A percentile compares a stretch with the other conserved stretches of the same genome.
phyloP scores from a whole-genome alignment of 768 basidiomycete species.

The Udeniomyces megalosporus region DNA sequence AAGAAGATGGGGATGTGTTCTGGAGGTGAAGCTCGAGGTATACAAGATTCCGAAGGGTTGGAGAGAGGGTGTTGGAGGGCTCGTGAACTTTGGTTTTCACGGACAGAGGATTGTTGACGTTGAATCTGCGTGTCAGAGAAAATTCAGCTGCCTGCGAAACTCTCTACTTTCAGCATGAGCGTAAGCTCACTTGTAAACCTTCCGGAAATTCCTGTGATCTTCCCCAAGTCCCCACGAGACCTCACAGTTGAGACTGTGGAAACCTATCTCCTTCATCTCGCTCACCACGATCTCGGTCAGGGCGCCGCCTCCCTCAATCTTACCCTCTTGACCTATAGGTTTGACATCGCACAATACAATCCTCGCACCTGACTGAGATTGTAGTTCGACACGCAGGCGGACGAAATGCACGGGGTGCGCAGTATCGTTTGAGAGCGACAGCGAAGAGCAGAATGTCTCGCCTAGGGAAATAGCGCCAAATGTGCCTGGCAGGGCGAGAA shows the following conservation, averaged over 20 bases:
- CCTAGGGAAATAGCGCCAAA: conserved; percentile 80
- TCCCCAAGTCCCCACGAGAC: conserved; percentile 49
- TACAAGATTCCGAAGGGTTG: conserved; percentile 55
- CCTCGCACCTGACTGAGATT: conserved; percentile 47
- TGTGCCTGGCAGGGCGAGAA: conserved; percentile 62
- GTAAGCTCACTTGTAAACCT: conserved; percentile 70
- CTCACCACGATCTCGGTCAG: conserved; percentile 56
- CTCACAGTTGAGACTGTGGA: conserved; percentile 73
- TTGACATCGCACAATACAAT: conserved; percentile 40
- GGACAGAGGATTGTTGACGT: conserved; percentile 88
- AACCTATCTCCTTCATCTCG: conserved; percentile 86
- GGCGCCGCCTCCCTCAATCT: conserved; percentile 39
- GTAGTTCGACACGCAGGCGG: conserved; percentile 63
- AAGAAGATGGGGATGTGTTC: conserved; percentile 58
- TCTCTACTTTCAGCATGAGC: not conserved
- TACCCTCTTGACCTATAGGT: conserved; percentile 20
- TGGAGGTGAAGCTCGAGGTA: conserved; percentile 88
- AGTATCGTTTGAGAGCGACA: conserved; percentile 69
- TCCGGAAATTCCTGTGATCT: conserved; percentile 51
- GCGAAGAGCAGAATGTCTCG: conserved; percentile 66
- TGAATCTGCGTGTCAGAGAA: not conserved
- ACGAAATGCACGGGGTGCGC: conserved; percentile 47
- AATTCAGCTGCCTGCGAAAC: not conserved
- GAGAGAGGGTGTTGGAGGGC: conserved; percentile 49
- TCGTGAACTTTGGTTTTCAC: conserved; percentile 87